phyloP scores from a whole-genome alignment of 202 grass and related monocot genomes.

The Zizania palustris region DNA sequence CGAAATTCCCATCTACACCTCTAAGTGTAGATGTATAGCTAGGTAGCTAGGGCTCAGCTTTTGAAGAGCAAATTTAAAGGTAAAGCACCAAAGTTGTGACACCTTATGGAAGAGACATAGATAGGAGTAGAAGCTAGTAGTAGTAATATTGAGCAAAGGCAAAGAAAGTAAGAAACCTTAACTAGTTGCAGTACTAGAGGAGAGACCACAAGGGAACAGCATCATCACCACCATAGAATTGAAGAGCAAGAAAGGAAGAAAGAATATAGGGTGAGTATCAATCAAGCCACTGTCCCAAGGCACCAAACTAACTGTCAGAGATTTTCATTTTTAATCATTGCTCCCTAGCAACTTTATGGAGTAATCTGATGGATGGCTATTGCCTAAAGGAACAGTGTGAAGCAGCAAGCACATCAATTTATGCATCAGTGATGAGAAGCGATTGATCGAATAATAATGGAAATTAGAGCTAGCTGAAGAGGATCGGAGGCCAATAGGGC shows the following conservation, averaged over 20 bases:
- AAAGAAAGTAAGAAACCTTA: constrained; percentile 32
- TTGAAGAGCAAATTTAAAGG: constrained; percentile 53
- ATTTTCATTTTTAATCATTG: constrained; percentile 50
- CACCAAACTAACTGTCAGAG: constrained; percentile 48
- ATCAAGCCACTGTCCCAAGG: constrained; percentile 30
- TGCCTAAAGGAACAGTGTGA: constrained; percentile 32
- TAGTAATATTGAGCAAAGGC: constrained; percentile 31
- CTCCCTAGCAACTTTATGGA: constrained; percentile 34
- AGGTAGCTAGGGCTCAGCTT: constrained; percentile 60
- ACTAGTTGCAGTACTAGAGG: background rate
- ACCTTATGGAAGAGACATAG: constrained; percentile 45
- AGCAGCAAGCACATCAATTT: constrained; percentile 53
- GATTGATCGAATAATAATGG: constrained; percentile 31
- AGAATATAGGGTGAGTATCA: constrained; percentile 10
- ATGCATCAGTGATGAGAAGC: constrained; percentile 38
- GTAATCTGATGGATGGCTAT: constrained; percentile 21
- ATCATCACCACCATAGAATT: constrained; percentile 38
- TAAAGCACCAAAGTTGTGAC: constrained; percentile 47
- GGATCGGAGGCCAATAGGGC: constrained; percentile 8
- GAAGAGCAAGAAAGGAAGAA: constrained; percentile 16
- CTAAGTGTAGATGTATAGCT: constrained; percentile 5
- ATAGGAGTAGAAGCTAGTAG: constrained; percentile 33
- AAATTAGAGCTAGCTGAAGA: constrained; percentile 23
- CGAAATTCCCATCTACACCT: constrained; percentile 15
- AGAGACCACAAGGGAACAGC: constrained; percentile 35